Evolutionary conservation across 192 early-diverging fungal genomes (phyloP).

Genomic region (Coemansia brasiliensis): DNA sequence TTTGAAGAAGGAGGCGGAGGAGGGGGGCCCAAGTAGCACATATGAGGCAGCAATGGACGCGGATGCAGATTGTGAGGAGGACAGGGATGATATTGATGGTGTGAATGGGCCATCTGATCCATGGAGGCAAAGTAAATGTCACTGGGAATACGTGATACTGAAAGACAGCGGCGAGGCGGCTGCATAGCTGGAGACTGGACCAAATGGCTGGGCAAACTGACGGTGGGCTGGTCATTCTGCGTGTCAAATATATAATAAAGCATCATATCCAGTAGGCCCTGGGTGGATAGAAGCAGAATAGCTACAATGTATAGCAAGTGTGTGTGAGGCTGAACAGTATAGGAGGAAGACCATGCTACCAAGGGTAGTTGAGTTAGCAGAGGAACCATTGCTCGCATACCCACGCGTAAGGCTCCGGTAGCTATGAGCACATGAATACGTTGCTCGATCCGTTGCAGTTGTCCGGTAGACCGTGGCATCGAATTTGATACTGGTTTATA

Average conservation of each 20-base stretch:
- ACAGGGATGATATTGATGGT: too few relatives aligned
- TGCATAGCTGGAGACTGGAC: too few relatives aligned
- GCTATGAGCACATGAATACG: conserved; percentile 39
- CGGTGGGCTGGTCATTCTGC: conserved; percentile 26
- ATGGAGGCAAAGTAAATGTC: not conserved
- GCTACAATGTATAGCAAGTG: conserved; percentile 18
- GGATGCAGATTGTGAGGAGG: too few relatives aligned
- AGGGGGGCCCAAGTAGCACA: not conserved
- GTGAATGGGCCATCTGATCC: not conserved
- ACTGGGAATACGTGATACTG: not conserved
- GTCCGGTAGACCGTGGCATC: conserved; percentile 8
- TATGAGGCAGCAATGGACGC: not conserved
- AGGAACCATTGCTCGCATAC: conserved; percentile 39
- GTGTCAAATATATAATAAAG: conserved; percentile 49
- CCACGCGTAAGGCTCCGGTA: conserved; percentile 40
- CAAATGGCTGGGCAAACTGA: conserved; percentile 22
- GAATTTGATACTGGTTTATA: too few relatives aligned
- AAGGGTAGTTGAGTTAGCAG: conserved; percentile 39
- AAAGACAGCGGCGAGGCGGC: not conserved
- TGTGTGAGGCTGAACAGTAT: conserved; percentile 3
- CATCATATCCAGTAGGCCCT: conserved; percentile 44
- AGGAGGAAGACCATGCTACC: conserved; percentile 44
- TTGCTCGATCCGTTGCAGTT: conserved; percentile 42
- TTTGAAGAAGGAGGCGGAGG: too few relatives aligned
- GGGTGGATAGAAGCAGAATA: conserved; percentile 32